These are phyloP conservation scores for Symbiodinium natans DNA, from an alignment of 73 alveolate genomes.

Conservation along the genomic window DNA sequence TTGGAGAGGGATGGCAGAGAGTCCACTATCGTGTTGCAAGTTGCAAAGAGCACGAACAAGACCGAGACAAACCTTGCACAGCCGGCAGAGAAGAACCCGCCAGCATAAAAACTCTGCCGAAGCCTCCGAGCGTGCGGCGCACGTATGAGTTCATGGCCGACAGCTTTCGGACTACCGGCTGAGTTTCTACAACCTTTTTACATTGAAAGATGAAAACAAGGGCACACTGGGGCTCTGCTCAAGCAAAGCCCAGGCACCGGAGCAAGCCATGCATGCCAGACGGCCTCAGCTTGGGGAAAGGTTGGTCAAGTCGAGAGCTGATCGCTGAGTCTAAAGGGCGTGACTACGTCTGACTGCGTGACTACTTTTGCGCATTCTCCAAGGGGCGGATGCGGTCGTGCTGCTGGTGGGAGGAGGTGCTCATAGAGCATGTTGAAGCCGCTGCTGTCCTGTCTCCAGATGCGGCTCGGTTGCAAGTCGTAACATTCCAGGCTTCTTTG, in stretches of 20 bases:
- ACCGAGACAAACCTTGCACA: slow-evolving; percentile 30
- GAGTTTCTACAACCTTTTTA: too few species aligned
- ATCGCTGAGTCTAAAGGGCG: too few species aligned
- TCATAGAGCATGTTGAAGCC: slow-evolving; percentile 55
- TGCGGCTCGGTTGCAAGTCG: not conserved
- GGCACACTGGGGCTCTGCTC: too few species aligned
- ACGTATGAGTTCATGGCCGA: too few species aligned
- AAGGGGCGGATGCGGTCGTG: not conserved
- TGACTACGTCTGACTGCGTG: too few species aligned
- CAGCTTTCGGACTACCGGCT: too few species aligned
- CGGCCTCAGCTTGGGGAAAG: not conserved
- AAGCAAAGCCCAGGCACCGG: too few species aligned
- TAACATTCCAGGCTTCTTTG: not conserved
- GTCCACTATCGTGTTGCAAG: slow-evolving; percentile 44
- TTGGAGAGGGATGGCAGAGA: slow-evolving; percentile 26
- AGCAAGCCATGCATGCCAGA: not conserved
- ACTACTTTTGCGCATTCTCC: too few species aligned
- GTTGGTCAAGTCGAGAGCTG: not conserved
- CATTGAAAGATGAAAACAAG: too few species aligned
- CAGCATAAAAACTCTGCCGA: too few species aligned
- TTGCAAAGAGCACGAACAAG: slow-evolving; percentile 10
- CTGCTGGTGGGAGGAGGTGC: slow-evolving; percentile 30
- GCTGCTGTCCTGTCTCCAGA: not conserved
- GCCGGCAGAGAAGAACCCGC: too few species aligned
- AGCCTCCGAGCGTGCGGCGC: too few species aligned